Base-by-base conservation (phyloP, 1,284 basidiomycete species). In the Sutorius eximius region DNA sequence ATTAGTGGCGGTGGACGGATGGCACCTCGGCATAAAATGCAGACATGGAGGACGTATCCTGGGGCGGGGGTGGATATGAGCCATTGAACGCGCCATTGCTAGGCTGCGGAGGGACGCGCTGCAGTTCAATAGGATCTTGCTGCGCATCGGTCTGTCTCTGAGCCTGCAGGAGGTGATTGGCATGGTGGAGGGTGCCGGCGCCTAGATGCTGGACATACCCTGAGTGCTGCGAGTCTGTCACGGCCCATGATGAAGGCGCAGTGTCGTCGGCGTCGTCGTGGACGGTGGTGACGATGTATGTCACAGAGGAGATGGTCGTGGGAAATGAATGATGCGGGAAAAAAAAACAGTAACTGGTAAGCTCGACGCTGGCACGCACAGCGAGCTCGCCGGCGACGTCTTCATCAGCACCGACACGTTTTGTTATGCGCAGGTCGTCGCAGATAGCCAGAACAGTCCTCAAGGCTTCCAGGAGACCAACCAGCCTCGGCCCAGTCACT, bases 151-250 rank as follows among this genome's bases (percentile, higher is more conserved):
- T 7, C 58, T 71, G 68, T 34, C 66, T 61, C 52, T 73, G 68
- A 8, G 71, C 70, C 68, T 70, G 56, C 4, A 30, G 0, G 41
- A 11, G 36, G 16, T 67, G 16, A 54, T 49, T n/a, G 20, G 13
- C 9, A 29, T n/a, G 37, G 37, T 33, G 3, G 34, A 8, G 18
- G 34, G 13, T 13, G 30, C 4, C 3, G 7, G 16, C 3, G 27
- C 5, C 22, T 22, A 5, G n/a, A 43, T 20, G 27, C 11, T 36
- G 2, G 16, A 54, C 60, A 3, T 30, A 70, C 67, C 40, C 67
- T 60, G 42, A 71, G 70, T 36, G 71, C 71, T 48, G 71, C 67
- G 40, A 73, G 69, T 59, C 67, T 55, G 65, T 69, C 67, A 8
- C 57, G 66, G 24, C 65, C 65, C 67, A 69, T 73, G 49, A 37